Percentiles rank a stretch among this genome's conserved stretches.
Evolutionary conservation across 345 rosid species (phyloP).

Genomic region (Bruguiera parviflora): DNA sequence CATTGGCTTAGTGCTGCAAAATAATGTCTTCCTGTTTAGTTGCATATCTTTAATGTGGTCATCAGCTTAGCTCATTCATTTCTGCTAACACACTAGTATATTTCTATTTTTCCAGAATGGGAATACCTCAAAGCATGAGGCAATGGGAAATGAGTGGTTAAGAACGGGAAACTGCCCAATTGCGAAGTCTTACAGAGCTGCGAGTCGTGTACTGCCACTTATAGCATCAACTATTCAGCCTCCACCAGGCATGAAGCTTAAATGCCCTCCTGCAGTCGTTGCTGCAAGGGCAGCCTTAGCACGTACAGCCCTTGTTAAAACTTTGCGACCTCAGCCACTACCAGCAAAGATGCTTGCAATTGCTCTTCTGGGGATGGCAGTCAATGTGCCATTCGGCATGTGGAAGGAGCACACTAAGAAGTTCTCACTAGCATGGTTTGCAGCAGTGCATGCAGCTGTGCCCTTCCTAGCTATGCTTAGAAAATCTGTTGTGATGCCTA

Average conservation of each 20-base stretch:
- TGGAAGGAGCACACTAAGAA: constrained; percentile 88
- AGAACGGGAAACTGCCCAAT: constrained; percentile 82
- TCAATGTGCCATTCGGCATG: constrained; percentile 70
- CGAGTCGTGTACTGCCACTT: constrained; percentile 64
- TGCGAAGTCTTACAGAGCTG: constrained; percentile 82
- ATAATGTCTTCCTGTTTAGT: not conserved
- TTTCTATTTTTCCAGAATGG: constrained; percentile 40
- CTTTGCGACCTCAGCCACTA: constrained; percentile 76
- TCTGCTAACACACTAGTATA: not conserved
- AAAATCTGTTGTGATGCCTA: constrained; percentile 81
- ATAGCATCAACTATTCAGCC: constrained; percentile 58
- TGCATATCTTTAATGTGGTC: not conserved
- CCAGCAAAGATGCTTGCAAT: constrained; percentile 80
- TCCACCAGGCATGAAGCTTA: constrained; percentile 59
- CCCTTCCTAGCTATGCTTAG: constrained; percentile 91
- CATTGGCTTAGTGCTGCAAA: too few species aligned
- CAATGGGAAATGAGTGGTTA: constrained; percentile 70
- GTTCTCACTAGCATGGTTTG: constrained; percentile 80
- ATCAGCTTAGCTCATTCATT: too few species aligned
- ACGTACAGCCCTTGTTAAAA: constrained; percentile 62
- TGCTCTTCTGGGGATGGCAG: constrained; percentile 84
- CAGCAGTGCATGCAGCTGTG: constrained; percentile 87
- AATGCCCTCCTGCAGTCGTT: constrained; percentile 76
- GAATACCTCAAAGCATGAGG: constrained; percentile 58
- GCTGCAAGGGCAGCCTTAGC: constrained; percentile 88